phyloP scores from a whole-genome alignment of 2,329 filamentous ascomycete genomes.

The Talaromyces sp. region DNA sequence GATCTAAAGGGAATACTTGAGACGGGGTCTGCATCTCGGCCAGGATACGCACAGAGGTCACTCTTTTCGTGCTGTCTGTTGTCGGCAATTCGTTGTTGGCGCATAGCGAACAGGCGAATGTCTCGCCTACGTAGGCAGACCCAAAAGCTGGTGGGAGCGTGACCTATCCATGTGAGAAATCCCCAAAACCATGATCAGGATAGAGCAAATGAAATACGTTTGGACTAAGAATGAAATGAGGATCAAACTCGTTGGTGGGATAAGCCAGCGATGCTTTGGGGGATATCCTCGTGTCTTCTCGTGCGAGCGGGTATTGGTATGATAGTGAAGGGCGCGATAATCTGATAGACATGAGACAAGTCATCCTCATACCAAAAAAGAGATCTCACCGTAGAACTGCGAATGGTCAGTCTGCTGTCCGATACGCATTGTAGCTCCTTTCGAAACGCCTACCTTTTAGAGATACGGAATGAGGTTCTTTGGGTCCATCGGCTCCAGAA shows the following conservation, averaged over 20 bases:
- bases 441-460: constrained; percentile 57
- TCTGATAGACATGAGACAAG: constrained; percentile 44
- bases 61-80: constrained; percentile 43
- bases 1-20: constrained; percentile 63
- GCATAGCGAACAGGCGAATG: constrained; percentile 89
- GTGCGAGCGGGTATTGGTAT: constrained; percentile 44
- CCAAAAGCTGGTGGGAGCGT: constrained; percentile 89
- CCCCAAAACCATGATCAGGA: too few relatives aligned
- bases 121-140: constrained; percentile 91
- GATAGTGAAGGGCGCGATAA: constrained; percentile 66
- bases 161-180: constrained; percentile 44
- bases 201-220: constrained; percentile 37
- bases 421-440: neutral
- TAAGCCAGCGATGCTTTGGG: constrained; percentile 72
- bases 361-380: too few relatives aligned
- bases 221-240: constrained; percentile 56
- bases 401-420: neutral
- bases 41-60: constrained; percentile 75
- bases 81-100: constrained; percentile 77
- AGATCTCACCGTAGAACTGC: constrained; percentile 40
- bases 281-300: constrained; percentile 49
- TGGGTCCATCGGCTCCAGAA: constrained; percentile 47
- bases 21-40: constrained; percentile 95
- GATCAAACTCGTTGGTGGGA: constrained; percentile 49
- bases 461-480: constrained; percentile 75